These are phyloP conservation scores for Diaporthe citri DNA, from an alignment of 2,329 filamentous ascomycete species.

Conservation along the genomic window DNA sequence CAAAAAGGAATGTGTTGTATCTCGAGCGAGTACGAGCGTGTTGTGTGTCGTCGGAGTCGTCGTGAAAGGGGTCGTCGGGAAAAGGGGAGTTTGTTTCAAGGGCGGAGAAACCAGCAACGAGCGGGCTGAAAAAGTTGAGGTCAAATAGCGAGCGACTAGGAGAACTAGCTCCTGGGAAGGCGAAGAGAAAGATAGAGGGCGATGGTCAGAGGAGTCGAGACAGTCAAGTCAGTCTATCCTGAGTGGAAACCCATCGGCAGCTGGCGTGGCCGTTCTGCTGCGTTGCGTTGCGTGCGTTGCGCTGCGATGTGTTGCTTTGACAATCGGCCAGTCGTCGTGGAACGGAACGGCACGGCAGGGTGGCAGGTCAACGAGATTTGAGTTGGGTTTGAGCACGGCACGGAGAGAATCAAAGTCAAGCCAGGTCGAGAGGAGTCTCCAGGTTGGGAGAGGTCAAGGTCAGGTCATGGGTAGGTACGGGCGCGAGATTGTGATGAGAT, in stretches of 20 bases:
- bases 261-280: constrained; percentile 9
- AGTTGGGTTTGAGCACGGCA: constrained; percentile 13
- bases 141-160: constrained; percentile 37
- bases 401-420: not conserved
- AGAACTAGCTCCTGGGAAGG: constrained; percentile 31
- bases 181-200: constrained; percentile 3
- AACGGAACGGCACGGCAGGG: constrained; percentile 16
- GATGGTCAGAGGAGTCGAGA: constrained; percentile 14
- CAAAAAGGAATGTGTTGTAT: not conserved
- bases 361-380: constrained; percentile 25
- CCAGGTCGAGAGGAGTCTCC: not conserved
- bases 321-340: not conserved
- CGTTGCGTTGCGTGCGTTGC: constrained; percentile 8
- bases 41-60: constrained; percentile 18
- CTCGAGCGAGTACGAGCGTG: constrained; percentile 12
- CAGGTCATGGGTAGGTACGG: constrained; percentile 26
- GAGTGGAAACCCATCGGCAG: constrained; percentile 23
- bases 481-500: constrained; percentile 32
- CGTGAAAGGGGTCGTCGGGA: constrained; percentile 23
- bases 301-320: constrained; percentile 12
- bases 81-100: constrained; percentile 29
- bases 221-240: constrained; percentile 30
- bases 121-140: constrained; percentile 18
- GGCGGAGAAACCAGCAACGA: constrained; percentile 16
- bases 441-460: constrained; percentile 23